Evolutionary conservation across 1,284 basidiomycete genomes (phyloP).

Genomic region (Neonothopanus nambi): DNA sequence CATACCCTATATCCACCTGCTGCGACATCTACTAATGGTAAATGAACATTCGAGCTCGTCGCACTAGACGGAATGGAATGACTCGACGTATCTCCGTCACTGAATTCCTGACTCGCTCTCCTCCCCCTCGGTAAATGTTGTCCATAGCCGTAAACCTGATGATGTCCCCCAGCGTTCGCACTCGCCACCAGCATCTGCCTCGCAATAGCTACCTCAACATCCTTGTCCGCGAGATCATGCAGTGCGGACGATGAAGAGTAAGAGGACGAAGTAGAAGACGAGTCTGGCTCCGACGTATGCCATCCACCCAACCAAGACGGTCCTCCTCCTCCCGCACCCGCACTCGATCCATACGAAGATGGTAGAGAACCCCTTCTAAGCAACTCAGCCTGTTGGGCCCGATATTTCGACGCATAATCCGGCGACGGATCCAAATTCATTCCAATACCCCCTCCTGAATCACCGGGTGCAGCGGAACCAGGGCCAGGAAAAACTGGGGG

Average conservation of each 20-base stretch:
- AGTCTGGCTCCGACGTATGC: not conserved
- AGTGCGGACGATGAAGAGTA: no score
- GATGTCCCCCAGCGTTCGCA: not conserved
- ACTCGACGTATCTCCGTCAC: not conserved
- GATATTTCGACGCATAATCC: slow-evolving; percentile 45
- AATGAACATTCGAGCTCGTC: slow-evolving; percentile 6
- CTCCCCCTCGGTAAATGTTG: not conserved
- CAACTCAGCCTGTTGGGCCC: slow-evolving; percentile 44
- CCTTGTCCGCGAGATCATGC: no score
- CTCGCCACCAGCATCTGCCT: slow-evolving; percentile 18
- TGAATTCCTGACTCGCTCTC: not conserved
- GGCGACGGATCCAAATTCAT: no score
- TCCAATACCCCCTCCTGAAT: no score
- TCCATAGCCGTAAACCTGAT: not conserved
- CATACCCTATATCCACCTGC: not conserved
- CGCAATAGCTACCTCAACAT: no score
- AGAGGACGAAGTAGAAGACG: no score
- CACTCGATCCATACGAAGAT: not conserved
- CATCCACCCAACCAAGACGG: slow-evolving; percentile 7
- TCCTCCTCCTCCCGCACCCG: not conserved
- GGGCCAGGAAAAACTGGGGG: slow-evolving; percentile 33
- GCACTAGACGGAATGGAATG: slow-evolving; percentile 1
- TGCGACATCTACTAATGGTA: not conserved
- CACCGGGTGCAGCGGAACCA: no score
- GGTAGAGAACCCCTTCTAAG: slow-evolving; percentile 30